These are phyloP conservation scores for Vigna trinervia DNA, from an alignment of 306 rosid genomes.

Conservation along the genomic window DNA sequence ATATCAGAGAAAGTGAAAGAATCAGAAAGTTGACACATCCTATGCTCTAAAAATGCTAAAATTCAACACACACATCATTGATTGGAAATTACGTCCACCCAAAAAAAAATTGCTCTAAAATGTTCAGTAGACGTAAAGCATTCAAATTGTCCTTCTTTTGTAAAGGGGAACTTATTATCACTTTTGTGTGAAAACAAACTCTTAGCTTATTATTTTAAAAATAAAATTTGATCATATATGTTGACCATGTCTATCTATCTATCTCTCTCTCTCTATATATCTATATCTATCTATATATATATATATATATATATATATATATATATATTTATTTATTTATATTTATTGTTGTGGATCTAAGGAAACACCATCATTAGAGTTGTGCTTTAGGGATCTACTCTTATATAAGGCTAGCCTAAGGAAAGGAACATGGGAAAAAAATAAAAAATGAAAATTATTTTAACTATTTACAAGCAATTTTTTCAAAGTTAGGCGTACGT, in stretches of 20 bases:
- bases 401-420: neutral
- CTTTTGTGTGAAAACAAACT: slow-evolving; percentile 41
- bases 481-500: too few relatives aligned
- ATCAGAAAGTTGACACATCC: too few relatives aligned
- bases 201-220: slow-evolving; percentile 21
- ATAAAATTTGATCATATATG: slow-evolving; percentile 30
- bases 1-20: too few relatives aligned
- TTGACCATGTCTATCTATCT: slow-evolving; percentile 43
- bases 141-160: slow-evolving; percentile 42
- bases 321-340: too few relatives aligned
- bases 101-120: neutral
- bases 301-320: too few relatives aligned
- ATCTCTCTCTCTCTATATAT: too few relatives aligned
- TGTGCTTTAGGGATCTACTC: neutral
- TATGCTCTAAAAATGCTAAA: neutral
- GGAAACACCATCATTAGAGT: neutral
- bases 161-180: slow-evolving; percentile 41
- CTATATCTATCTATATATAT: too few relatives aligned
- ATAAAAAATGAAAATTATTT: neutral
- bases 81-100: slow-evolving; percentile 35
- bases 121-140: slow-evolving; percentile 52
- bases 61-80: neutral
- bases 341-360: neutral
- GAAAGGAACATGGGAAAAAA: neutral
- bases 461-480: neutral